These are phyloP conservation scores for Neonectria coccinea DNA, from an alignment of 2,329 filamentous ascomycete genomes.

Conservation along the genomic window DNA sequence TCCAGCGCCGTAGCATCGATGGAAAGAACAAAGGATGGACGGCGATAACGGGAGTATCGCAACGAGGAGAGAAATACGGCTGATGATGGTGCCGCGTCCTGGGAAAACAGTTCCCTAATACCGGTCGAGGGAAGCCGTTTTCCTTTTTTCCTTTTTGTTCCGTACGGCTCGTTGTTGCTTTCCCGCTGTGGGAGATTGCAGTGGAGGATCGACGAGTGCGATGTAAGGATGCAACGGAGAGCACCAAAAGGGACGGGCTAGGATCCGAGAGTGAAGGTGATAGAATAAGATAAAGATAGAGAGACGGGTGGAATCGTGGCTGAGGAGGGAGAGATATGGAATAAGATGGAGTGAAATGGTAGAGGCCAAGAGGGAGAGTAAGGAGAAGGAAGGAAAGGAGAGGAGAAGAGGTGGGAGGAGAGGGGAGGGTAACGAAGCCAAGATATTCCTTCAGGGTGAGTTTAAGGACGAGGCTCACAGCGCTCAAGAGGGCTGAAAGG, in stretches of 20 bases:
- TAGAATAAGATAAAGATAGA: not conserved
- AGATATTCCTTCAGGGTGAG: not conserved
- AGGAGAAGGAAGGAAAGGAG: not conserved
- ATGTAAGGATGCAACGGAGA: not conserved
- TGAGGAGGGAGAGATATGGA: not conserved
- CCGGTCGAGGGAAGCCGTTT: no score
- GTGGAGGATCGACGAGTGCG: not conserved
- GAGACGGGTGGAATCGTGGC: slow-evolving; percentile 4
- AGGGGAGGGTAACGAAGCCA: slow-evolving; percentile 10
- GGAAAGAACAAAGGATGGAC: not conserved
- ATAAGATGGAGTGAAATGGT: not conserved
- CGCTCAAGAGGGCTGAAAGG: slow-evolving; percentile 10
- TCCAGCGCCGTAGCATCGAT: slow-evolving; percentile 14
- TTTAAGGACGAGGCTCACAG: not conserved
- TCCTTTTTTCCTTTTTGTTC: not conserved
- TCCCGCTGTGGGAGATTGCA: not conserved
- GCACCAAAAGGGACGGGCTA: not conserved
- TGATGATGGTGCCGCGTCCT: not conserved
- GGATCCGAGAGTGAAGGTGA: not conserved
- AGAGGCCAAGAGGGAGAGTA: slow-evolving; percentile 8
- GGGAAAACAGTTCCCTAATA: not conserved
- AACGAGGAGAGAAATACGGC: no score
- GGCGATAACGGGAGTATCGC: not conserved
- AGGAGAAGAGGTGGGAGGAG: not conserved
- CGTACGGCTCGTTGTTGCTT: not conserved